A percentile compares a stretch with the other conserved stretches of the same genome.
Evolutionary conservation across 2,329 filamentous ascomycete genomes (phyloP).

Genomic region (Fusarium chuoi): DNA sequence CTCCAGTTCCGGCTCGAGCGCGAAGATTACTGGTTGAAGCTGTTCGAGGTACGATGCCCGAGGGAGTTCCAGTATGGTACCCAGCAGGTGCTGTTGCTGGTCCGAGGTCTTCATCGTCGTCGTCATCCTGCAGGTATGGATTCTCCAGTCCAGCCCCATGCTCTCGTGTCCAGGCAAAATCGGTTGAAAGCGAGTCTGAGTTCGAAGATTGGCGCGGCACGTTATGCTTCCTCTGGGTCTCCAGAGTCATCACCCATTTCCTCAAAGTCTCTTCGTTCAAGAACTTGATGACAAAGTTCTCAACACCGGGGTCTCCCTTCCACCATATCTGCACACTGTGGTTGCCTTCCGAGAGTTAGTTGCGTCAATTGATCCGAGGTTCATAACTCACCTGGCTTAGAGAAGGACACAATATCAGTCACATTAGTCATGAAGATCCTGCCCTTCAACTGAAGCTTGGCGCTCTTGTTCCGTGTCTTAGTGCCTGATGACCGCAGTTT

Average conservation of each 20-base stretch:
- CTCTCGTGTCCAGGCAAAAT: slow-evolving; percentile 82
- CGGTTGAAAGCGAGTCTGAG: slow-evolving; percentile 67
- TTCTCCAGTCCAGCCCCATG: slow-evolving; percentile 78
- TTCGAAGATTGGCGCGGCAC: slow-evolving; percentile 59
- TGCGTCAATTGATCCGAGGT: not conserved
- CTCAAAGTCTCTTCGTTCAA: slow-evolving; percentile 91
- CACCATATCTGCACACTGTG: slow-evolving; percentile 98
- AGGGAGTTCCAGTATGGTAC: slow-evolving; percentile 47
- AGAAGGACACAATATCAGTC: slow-evolving; percentile 88
- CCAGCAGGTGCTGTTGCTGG: slow-evolving; percentile 51
- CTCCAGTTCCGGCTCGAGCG: slow-evolving; percentile 79
- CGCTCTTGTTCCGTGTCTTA: slow-evolving; percentile 72
- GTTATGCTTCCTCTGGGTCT: slow-evolving; percentile 76
- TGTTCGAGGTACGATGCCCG: slow-evolving; percentile 47
- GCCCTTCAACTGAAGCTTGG: slow-evolving; percentile 93
- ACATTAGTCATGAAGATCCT: slow-evolving; percentile 99
- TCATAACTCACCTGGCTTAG: slow-evolving; percentile 78
- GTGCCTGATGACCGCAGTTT: slow-evolving; percentile 66
- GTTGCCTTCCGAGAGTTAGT: slow-evolving; percentile 69
- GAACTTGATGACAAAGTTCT: slow-evolving; percentile 96
- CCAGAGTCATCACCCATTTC: slow-evolving; percentile 87
- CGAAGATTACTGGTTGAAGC: slow-evolving; percentile 80
- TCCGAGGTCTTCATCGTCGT: slow-evolving; percentile 66
- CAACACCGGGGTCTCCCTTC: slow-evolving; percentile 95
- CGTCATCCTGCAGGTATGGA: slow-evolving; percentile 75